These are phyloP conservation scores for Ogataea saltuana DNA, from an alignment of 805 yeast species.

Conservation along the genomic window DNA sequence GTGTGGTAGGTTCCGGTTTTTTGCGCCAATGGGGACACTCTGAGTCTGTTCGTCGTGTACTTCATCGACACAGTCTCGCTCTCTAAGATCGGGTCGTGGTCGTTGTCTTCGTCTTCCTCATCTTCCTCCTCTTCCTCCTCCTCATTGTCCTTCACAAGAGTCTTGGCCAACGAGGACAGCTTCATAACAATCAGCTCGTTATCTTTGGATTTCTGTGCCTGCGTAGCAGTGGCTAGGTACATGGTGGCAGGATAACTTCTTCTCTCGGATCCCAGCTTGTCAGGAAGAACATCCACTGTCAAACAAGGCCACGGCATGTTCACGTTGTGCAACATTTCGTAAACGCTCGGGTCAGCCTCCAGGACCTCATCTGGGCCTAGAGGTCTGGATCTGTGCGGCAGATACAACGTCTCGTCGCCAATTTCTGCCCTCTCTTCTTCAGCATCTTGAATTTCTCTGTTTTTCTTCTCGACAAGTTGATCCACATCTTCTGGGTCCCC, in stretches of 20 bases:
- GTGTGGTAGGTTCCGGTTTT: conserved; percentile 78
- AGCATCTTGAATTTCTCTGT: conserved; percentile 35
- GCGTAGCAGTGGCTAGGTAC: conserved; percentile 89
- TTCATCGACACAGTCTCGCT: conserved; percentile 75
- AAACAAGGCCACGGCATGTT: conserved; percentile 97
- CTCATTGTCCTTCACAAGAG: conserved; percentile 78
- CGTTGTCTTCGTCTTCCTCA: conserved; percentile 68
- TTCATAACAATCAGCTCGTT: conserved; percentile 87
- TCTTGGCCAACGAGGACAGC: conserved; percentile 77
- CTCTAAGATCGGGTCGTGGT: conserved; percentile 82
- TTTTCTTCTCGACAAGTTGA: conserved; percentile 16
- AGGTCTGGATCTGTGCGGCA: conserved; percentile 88
- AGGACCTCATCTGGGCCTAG: conserved; percentile 93
- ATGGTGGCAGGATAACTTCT: conserved; percentile 85
- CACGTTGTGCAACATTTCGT: conserved; percentile 94
- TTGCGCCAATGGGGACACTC: conserved; percentile 77
- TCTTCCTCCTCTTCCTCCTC: conserved; percentile 73
- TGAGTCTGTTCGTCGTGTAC: conserved; percentile 84
- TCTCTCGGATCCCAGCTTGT: conserved; percentile 82
- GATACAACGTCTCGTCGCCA: conserved; percentile 50
- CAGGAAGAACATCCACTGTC: conserved; percentile 87
- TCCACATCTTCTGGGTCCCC: conserved; percentile 19
- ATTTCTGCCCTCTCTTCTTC: conserved; percentile 39
- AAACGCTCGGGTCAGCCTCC: conserved; percentile 95
- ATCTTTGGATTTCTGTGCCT: conserved; percentile 83